Percentiles rank a stretch among this genome's conserved stretches.
Conservation (phyloP, 2,329 filamentous ascomycete genomes). For the Calonectria hawksworthii region DNA sequence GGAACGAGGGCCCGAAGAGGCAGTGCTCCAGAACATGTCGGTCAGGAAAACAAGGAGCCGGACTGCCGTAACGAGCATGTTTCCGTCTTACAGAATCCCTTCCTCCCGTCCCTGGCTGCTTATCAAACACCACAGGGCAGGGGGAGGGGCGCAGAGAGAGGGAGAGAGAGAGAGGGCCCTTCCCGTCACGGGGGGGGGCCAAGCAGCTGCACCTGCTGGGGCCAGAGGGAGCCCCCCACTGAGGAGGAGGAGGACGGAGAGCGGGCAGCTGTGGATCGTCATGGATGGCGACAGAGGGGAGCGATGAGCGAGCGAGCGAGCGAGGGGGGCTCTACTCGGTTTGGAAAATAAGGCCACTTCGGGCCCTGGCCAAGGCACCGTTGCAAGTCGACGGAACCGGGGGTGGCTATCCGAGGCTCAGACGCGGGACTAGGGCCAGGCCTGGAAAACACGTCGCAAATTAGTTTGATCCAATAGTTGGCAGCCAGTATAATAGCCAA, state of each 20-base stretch:
- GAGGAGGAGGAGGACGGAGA: background rate
- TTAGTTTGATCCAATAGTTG: conserved; percentile 6
- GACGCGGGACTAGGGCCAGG: conserved; percentile 2
- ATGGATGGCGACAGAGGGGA: background rate
- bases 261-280: background rate
- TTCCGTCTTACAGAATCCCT: background rate
- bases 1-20: conserved; percentile 1
- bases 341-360: conserved; percentile 4
- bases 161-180: background rate
- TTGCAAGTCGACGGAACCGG: conserved; percentile 4
- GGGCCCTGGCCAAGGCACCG: conserved; percentile 6
- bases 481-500: conserved; percentile 11
- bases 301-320: background rate
- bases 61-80: background rate
- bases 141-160: too few species aligned
- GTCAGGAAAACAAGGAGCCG: background rate
- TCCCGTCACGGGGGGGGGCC: background rate
- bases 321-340: background rate
- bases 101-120: background rate
- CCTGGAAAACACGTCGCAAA: conserved; percentile 4
- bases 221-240: background rate
- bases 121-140: background rate
- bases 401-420: conserved; percentile 2
- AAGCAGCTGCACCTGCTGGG: background rate
- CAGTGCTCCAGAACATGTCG: conserved; percentile 2